Evolutionary conservation across 225 moss, liverwort and hornwort species (phyloP).

Genomic region (Polytrichum formosum): DNA sequence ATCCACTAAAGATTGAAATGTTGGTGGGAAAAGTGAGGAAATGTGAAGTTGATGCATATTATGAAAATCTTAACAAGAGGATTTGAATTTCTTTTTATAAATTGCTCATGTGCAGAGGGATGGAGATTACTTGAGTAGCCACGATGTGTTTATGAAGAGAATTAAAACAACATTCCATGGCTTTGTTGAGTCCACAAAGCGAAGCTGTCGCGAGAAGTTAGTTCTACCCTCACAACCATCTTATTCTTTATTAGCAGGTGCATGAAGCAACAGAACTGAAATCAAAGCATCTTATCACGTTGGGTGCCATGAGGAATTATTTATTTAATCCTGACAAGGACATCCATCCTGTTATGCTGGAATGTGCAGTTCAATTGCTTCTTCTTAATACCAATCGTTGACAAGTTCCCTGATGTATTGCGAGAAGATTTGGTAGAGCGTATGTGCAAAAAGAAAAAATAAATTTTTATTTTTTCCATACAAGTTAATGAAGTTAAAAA

Average conservation of each 20-base stretch:
- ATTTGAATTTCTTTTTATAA: too few relatives aligned
- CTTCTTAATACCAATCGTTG: constrained; percentile 95
- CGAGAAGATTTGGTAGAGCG: too few relatives aligned
- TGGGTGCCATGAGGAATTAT: not conserved
- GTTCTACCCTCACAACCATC: not conserved
- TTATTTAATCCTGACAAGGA: too few relatives aligned
- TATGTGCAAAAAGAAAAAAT: too few relatives aligned
- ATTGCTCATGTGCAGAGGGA: constrained; percentile 60
- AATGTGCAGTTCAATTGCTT: constrained; percentile 89
- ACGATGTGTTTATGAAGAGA: constrained; percentile 81
- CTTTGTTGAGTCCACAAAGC: constrained; percentile 89
- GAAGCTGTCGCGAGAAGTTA: constrained; percentile 75
- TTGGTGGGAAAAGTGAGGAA: too few relatives aligned
- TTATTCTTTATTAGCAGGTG: not conserved
- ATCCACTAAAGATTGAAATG: too few relatives aligned
- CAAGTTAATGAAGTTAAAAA: too few relatives aligned
- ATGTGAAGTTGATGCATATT: too few relatives aligned
- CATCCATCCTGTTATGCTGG: not conserved
- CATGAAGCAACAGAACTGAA: not conserved
- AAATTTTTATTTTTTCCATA: too few relatives aligned
- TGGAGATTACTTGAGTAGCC: constrained; percentile 81
- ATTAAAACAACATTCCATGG: constrained; percentile 79
- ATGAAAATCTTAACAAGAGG: too few relatives aligned
- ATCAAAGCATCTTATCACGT: not conserved
- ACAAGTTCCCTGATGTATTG: constrained; percentile 78